Evolutionary conservation across 345 rosid species (phyloP).

Genomic region (Dipteronia sinensis): DNA sequence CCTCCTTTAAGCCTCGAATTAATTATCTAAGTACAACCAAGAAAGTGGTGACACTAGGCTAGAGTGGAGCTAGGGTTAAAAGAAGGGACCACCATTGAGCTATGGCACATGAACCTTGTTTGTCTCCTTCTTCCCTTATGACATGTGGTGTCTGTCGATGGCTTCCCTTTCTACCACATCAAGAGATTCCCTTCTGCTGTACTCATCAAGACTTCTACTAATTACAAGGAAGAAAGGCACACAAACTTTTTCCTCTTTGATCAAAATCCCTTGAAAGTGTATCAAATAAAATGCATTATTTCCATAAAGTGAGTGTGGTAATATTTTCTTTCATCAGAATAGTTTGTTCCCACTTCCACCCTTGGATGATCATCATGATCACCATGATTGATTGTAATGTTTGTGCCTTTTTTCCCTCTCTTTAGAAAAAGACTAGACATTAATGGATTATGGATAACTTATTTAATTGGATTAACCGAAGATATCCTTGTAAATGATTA

Average conservation of each 20-base stretch:
- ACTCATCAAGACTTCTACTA: background rate
- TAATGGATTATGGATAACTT: too few relatives aligned
- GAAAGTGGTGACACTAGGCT: background rate
- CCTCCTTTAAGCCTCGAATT: too few relatives aligned
- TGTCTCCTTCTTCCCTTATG: conserved; percentile 21
- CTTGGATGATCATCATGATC: too few relatives aligned
- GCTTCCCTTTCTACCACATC: background rate
- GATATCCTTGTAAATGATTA: too few relatives aligned
- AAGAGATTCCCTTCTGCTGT: conserved; percentile 13
- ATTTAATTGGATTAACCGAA: too few relatives aligned
- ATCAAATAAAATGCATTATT: background rate
- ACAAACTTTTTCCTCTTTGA: background rate
- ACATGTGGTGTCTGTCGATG: conserved; percentile 16
- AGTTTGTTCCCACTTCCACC: background rate
- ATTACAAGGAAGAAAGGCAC: background rate
- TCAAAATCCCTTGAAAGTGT: background rate
- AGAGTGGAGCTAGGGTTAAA: background rate
- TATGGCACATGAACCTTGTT: conserved; percentile 30
- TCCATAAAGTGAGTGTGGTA: background rate
- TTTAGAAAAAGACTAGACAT: background rate
- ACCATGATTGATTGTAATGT: background rate
- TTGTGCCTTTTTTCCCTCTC: background rate
- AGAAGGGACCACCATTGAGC: conserved; percentile 18
- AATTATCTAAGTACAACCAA: too few relatives aligned
- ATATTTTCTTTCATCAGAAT: background rate